Percentiles rank a stretch among this genome's conserved stretches.
Conservation (phyloP, 2,329 filamentous ascomycete genomes). For the Stylonectria norvegica region DNA sequence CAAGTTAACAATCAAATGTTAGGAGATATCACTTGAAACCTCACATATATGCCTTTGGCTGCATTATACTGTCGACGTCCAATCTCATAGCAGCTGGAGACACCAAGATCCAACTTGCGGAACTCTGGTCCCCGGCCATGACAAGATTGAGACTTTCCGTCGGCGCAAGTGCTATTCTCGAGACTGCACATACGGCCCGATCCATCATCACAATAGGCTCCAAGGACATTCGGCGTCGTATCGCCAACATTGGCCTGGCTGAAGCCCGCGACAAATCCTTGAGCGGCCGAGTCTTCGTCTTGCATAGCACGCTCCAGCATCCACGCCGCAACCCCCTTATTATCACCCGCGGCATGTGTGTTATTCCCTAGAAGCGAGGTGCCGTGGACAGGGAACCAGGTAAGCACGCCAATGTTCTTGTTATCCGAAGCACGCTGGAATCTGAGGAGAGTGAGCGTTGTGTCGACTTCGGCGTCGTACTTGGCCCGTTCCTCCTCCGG, state of each 20-base stretch:
- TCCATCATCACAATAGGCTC: slow-evolving; percentile 86
- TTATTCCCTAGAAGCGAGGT: slow-evolving; percentile 91
- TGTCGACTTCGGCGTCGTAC: slow-evolving; percentile 58
- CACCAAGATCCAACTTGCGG: slow-evolving; percentile 64
- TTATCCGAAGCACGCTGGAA: slow-evolving; percentile 71
- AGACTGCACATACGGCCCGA: slow-evolving; percentile 68
- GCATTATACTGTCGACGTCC: slow-evolving; percentile 67
- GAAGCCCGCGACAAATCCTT: slow-evolving; percentile 83
- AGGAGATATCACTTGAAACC: slow-evolving; percentile 11
- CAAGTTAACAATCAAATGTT: not conserved
- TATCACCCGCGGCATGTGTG: slow-evolving; percentile 87
- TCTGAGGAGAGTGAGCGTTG: slow-evolving; percentile 68
- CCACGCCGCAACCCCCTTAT: slow-evolving; percentile 89
- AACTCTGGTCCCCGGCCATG: slow-evolving; percentile 73
- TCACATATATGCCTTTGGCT: slow-evolving; percentile 45
- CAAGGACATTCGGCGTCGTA: slow-evolving; percentile 82
- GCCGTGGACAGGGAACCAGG: slow-evolving; percentile 90
- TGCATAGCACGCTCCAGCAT: slow-evolving; percentile 71
- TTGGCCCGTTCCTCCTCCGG: slow-evolving; percentile 68
- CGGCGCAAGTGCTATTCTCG: slow-evolving; percentile 78
- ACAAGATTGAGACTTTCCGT: slow-evolving; percentile 66
- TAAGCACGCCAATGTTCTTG: slow-evolving; percentile 76
- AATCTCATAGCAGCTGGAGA: slow-evolving; percentile 72
- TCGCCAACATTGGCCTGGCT: slow-evolving; percentile 90
- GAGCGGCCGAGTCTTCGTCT: slow-evolving; percentile 51